Evolutionary conservation across 768 basidiomycete genomes (phyloP), one percentile per base, ranked within the genome.

Genomic region (Naganishia onofrii): DNA sequence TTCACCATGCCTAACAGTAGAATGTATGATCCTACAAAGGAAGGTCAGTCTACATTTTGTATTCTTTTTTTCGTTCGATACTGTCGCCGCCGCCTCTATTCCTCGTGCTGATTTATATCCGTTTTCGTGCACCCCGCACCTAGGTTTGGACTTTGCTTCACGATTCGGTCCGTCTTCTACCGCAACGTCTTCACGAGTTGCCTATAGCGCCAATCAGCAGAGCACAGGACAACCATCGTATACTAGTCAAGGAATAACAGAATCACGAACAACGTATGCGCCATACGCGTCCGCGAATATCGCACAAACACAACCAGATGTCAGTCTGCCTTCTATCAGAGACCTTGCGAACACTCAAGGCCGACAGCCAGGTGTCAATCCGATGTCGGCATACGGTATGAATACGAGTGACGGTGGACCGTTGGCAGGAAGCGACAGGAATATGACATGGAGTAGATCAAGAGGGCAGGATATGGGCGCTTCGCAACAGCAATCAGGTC

Each of bases 11-110:
- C 48, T 12, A 7, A 21, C 48, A 51, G 48, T 21, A 32, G 34
- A 23, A 63, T 63, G 60, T 63, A 63, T 28, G 60, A 63, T 44
- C 60, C 60, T 29, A 63, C 60, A 63, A 63, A 63, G 38, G 60
- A 63, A 42, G 60, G 60, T 63, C 23, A 63, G 60, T 63, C 29
- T 29, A 15, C 7, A 36, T 36, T 36, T 42, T 36, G 12, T 36
- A 54, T n/a, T 13, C 32, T 31, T 7, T 19, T 23, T 36, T 3
- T 36, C 57, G n/a, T 34, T 31, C 57, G 7, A 31, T n/a, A 12
- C 34, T 32, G 57, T 23, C 32, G 36, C 42, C n/a, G n/a, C n/a
- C n/a, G n/a, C n/a, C n/a, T n/a, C 42, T 42, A 2, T 8, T 15
- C 42, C 7, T 38, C 34, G 23, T 34, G n/a, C 57, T 23, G 4